Base-by-base conservation (phyloP, 1,284 basidiomycete species). In the Puccinia triticina region DNA sequence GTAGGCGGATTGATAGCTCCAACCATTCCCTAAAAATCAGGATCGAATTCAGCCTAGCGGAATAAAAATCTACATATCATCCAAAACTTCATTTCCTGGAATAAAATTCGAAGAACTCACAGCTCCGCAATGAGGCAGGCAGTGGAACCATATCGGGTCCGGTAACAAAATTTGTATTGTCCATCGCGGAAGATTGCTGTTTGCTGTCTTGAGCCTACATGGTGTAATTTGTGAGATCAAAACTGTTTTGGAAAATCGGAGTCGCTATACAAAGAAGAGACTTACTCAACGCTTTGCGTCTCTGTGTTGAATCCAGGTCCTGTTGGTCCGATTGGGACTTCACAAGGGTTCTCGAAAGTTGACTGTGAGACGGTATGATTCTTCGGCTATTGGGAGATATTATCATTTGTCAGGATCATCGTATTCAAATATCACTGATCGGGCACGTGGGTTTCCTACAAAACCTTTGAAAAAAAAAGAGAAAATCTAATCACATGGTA, bases 1-100 rank as follows among this genome's bases (percentile, higher is more conserved):
- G 37, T 57, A 10, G 50, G 53, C 18, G 78, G 69, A 66, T 81
- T 81, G 57, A 81, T 81, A 11, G 78, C 78, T 64, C 78, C 78
- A 18, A 81, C 78, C 78, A 81, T 81, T 61, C 78, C 78, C 78
- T 81, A 26, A n/a, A 61, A 50, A 50, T 14, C 40, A 18, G 26
- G 23, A 2, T 57, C 18, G 16, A 34, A 26, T 46, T 74, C 26
- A 53, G 53, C 18, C 11, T 16, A 29, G 21, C 1, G n/a, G 1
- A 32, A 5, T 10, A 40, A 18, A 23, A 3, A n/a, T n/a, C n/a
- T n/a, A n/a, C n/a, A n/a, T n/a, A n/a, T n/a, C n/a, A n/a, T n/a
- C n/a, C n/a, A 57, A 43, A 34, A 8, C 11, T 1, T 8, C 48
- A 61, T n/a, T 23, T 37, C 34, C 29, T 37, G 21, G 26, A 26